These are phyloP conservation scores for Akanthomyces lecanii DNA, from an alignment of 2,329 filamentous ascomycete species.

Conservation along the genomic window DNA sequence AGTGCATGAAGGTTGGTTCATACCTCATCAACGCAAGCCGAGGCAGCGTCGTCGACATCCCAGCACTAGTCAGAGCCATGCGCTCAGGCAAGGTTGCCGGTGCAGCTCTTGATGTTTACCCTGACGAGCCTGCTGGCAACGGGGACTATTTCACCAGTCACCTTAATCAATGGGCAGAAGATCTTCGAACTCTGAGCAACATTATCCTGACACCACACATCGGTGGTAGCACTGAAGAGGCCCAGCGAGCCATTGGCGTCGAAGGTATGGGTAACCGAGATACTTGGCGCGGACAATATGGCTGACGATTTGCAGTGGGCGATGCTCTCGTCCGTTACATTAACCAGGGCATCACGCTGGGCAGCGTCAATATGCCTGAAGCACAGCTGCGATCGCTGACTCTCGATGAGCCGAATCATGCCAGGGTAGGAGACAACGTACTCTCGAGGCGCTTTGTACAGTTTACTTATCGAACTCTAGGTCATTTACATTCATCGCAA, in stretches of 20 bases:
- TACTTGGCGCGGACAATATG: neutral
- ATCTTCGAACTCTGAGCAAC: conserved; percentile 81
- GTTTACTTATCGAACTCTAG: conserved; percentile 31
- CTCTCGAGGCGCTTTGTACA: neutral
- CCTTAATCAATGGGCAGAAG: conserved; percentile 80
- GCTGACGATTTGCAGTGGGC: conserved; percentile 52
- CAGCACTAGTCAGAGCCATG: conserved; percentile 83
- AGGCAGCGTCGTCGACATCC: conserved; percentile 90
- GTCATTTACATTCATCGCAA: conserved; percentile 97
- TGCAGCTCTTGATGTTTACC: conserved; percentile 94
- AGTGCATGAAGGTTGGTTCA: conserved; percentile 85
- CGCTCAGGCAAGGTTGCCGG: conserved; percentile 82
- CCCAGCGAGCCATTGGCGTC: conserved; percentile 89
- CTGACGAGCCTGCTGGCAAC: conserved; percentile 87
- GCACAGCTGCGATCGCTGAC: conserved; percentile 86
- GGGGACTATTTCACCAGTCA: conserved; percentile 88
- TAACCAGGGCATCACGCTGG: conserved; percentile 87
- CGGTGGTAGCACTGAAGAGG: conserved; percentile 95
- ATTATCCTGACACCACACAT: conserved; percentile 96
- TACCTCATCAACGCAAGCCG: conserved; percentile 97
- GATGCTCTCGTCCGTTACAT: conserved; percentile 89
- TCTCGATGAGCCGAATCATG: conserved; percentile 82
- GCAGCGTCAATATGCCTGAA: conserved; percentile 96
- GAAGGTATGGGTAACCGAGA: conserved; percentile 51
- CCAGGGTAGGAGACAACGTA: conserved; percentile 52